Conservation (phyloP, 192 early-diverging fungal genomes). For the Rhizophagus sp. region DNA sequence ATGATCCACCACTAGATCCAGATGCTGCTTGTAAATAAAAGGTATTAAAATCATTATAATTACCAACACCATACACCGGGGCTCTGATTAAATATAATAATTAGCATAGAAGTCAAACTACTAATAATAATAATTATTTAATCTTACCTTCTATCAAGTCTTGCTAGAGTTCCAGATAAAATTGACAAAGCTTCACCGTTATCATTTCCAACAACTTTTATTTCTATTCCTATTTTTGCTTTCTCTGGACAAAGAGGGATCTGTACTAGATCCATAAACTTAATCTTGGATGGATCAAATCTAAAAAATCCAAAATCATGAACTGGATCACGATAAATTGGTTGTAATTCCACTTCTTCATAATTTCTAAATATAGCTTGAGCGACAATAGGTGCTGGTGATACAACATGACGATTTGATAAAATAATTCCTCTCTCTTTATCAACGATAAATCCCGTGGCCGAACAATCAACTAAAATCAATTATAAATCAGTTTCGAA, state of each 20-base stretch:
- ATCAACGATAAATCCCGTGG: constrained; percentile 80
- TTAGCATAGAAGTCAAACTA: neutral
- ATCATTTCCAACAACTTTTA: constrained; percentile 78
- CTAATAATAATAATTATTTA: neutral
- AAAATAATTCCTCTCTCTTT: constrained; percentile 72
- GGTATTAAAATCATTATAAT: constrained; percentile 81
- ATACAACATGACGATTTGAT: constrained; percentile 79
- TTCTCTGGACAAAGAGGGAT: constrained; percentile 68
- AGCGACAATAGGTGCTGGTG: constrained; percentile 68
- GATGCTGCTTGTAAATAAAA: constrained; percentile 81
- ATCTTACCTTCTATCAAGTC: constrained; percentile 61
- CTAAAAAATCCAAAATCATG: constrained; percentile 85
- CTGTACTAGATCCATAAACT: constrained; percentile 66
- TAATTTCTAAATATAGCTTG: constrained; percentile 73
- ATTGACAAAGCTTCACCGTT: constrained; percentile 79
- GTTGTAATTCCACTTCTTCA: constrained; percentile 70
- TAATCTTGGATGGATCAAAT: constrained; percentile 68
- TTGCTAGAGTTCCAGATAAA: constrained; percentile 70
- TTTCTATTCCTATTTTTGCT: constrained; percentile 73
- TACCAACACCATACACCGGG: constrained; percentile 66
- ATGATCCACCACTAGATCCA: constrained; percentile 73
- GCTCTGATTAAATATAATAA: constrained; percentile 38
- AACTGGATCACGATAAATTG: constrained; percentile 78
- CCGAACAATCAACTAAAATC: constrained; percentile 50
- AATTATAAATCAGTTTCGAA: no score